Percentiles rank a stretch among this genome's conserved stretches.
These are phyloP conservation scores for Orbilia brochopaga DNA, from an alignment of 2,329 filamentous ascomycete species.

Conservation along the genomic window DNA sequence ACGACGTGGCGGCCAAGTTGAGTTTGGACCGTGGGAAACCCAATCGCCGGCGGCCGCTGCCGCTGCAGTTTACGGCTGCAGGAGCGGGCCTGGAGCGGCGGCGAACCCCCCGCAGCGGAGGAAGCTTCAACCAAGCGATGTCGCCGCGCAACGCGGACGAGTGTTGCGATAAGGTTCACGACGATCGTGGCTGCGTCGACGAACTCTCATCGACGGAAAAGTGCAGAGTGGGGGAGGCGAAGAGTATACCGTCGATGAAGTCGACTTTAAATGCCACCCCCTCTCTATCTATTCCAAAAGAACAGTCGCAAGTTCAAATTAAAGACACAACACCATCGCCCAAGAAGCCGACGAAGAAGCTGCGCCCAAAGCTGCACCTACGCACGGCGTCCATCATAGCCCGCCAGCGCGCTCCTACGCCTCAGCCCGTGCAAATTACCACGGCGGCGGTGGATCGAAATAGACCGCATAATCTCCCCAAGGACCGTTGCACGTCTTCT, in stretches of 20 bases:
- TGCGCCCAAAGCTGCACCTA: conserved; percentile 41
- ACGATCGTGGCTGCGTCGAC: not conserved
- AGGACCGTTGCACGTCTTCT: conserved; percentile 6
- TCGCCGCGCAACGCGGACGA: not conserved
- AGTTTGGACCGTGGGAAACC: conserved; percentile 8
- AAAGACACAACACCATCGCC: too few species aligned
- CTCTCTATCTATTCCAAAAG: not conserved
- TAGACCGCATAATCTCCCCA: not conserved
- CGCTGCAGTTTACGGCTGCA: not conserved
- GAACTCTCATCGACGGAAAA: not conserved
- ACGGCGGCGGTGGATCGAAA: not conserved
- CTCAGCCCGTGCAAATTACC: not conserved
- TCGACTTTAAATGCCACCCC: not conserved
- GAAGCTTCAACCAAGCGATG: too few species aligned
- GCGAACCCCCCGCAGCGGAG: not conserved
- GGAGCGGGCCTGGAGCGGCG: not conserved
- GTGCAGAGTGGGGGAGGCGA: not conserved
- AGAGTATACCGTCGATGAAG: not conserved
- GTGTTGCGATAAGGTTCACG: too few species aligned
- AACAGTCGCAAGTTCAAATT: too few species aligned
- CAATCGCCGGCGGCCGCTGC: conserved; percentile 17
- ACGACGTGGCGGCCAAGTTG: not conserved
- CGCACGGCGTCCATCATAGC: conserved; percentile 5
- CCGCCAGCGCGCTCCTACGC: too few species aligned
- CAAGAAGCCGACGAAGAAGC: not conserved